Percentiles rank a stretch among this genome's conserved stretches.
phyloP scores from a whole-genome alignment of 306 rosid genomes.

The Prinsepia uniflora region DNA sequence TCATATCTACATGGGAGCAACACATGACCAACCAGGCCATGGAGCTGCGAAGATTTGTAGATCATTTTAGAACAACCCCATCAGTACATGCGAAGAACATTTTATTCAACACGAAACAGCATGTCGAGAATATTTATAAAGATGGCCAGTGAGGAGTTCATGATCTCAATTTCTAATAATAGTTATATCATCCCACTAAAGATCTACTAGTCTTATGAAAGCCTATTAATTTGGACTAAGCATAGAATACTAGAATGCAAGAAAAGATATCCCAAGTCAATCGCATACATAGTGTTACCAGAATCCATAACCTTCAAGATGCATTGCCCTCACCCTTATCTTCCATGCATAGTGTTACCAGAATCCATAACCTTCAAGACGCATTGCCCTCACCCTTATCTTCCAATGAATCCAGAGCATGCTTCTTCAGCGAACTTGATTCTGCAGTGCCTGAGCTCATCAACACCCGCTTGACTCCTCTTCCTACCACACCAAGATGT shows the following conservation, averaged over 20 bases:
- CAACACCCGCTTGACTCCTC: slow-evolving; percentile 85
- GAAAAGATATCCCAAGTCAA: slow-evolving; percentile 3
- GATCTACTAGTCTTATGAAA: background rate
- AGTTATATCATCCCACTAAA: background rate
- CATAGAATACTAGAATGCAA: slow-evolving; percentile 1
- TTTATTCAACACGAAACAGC: background rate
- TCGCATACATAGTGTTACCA: too few relatives aligned
- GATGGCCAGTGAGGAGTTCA: background rate
- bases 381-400: slow-evolving; percentile 47
- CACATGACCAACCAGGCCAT: too few relatives aligned
- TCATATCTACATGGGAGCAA: too few relatives aligned
- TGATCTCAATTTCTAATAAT: background rate
- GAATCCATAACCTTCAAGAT: too few relatives aligned
- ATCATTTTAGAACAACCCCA: too few relatives aligned
- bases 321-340: too few relatives aligned
- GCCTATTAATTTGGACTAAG: background rate
- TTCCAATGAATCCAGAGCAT: slow-evolving; percentile 48
- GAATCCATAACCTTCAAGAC: slow-evolving; percentile 38
- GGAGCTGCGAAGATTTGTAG: too few relatives aligned
- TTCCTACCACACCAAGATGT: slow-evolving; percentile 93
- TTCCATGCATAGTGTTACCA: too few relatives aligned
- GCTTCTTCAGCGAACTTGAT: slow-evolving; percentile 56
- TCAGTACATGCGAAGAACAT: background rate
- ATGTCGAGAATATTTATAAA: background rate
- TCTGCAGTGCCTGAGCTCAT: slow-evolving; percentile 42